phyloP scores from a whole-genome alignment of 2,329 filamentous ascomycete genomes.

The Phialophora verrucosa region DNA sequence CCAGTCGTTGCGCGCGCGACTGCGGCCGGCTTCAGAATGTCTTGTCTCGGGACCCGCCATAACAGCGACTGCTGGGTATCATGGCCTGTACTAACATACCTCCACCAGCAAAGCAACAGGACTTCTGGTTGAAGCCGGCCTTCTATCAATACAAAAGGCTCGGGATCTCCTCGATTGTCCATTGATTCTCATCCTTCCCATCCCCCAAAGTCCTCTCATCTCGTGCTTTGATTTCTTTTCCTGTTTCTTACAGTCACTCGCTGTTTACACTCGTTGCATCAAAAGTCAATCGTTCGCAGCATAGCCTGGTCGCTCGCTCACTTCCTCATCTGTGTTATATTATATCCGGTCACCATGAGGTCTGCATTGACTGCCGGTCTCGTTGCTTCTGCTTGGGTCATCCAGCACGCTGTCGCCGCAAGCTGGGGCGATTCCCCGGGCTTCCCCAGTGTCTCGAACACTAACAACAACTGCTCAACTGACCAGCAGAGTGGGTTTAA shows the following conservation, averaged over 20 bases:
- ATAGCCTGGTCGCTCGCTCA: conserved; percentile 24
- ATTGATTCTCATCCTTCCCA: not conserved
- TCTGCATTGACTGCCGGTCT: conserved; percentile 42
- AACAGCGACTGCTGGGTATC: not conserved
- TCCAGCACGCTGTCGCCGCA: conserved; percentile 54
- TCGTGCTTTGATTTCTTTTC: conserved; percentile 48
- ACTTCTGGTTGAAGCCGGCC: not conserved
- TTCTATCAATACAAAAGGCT: conserved; percentile 22
- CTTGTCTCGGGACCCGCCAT: conserved; percentile 28
- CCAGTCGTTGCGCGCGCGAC: conserved; percentile 27
- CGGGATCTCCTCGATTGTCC: not conserved
- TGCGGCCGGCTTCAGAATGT: conserved; percentile 31
- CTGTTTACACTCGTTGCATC: conserved; percentile 34
- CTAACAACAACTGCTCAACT: conserved; percentile 76
- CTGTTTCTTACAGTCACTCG: conserved; percentile 46
- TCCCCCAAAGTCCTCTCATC: conserved; percentile 7
- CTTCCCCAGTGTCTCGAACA: conserved; percentile 73
- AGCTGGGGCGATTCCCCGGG: conserved; percentile 58
- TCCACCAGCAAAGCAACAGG: not conserved
- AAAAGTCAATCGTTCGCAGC: conserved; percentile 24
- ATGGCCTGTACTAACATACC: not conserved
- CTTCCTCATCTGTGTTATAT: conserved; percentile 15
- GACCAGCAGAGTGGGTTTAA: conserved; percentile 73
- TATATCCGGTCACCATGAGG: conserved; percentile 34
- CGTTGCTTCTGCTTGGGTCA: conserved; percentile 54